Percentiles rank a stretch among this genome's conserved stretches.
These are phyloP conservation scores for Claviceps fusiformis DNA, from an alignment of 2,329 filamentous ascomycete species.

Conservation along the genomic window DNA sequence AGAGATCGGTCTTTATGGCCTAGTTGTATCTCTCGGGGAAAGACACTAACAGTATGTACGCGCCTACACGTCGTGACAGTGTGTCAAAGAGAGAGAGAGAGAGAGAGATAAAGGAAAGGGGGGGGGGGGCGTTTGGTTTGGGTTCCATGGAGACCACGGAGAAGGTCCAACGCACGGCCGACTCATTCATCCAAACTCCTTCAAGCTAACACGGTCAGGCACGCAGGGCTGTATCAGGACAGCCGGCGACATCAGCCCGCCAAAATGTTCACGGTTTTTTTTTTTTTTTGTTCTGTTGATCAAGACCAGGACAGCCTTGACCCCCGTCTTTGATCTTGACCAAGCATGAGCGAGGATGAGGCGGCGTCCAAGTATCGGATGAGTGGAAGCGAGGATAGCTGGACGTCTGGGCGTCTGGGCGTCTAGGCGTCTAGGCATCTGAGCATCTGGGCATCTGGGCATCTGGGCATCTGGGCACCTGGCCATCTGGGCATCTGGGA, in stretches of 20 bases:
- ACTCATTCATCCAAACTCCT: constrained; percentile 3
- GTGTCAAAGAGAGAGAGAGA: not conserved
- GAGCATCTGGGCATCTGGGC: too few species aligned
- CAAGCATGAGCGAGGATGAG: constrained; percentile 4
- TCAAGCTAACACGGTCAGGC: constrained; percentile 5
- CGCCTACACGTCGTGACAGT: constrained; percentile 1
- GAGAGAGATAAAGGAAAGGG: not conserved
- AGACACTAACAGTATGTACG: constrained; percentile 1
- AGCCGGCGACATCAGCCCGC: constrained; percentile 5
- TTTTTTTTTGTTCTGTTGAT: not conserved
- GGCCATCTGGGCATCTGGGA: not conserved
- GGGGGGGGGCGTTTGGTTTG: not conserved
- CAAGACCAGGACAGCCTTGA: constrained; percentile 2
- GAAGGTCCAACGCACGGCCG: not conserved
- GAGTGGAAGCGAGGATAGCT: not conserved
- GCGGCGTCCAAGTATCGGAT: constrained; percentile 6
- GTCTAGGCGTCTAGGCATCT: too few species aligned
- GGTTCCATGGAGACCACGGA: not conserved
- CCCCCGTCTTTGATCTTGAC: not conserved
- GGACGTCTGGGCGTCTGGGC: too few species aligned
- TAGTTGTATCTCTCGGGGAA: not conserved
- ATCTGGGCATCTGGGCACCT: too few species aligned
- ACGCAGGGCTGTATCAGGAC: constrained; percentile 4
- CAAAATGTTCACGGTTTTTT: constrained; percentile 1
- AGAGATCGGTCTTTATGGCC: not conserved